Evolutionary conservation across 2,329 filamentous ascomycete species (phyloP).

Genomic region (Fusarium piperis): DNA sequence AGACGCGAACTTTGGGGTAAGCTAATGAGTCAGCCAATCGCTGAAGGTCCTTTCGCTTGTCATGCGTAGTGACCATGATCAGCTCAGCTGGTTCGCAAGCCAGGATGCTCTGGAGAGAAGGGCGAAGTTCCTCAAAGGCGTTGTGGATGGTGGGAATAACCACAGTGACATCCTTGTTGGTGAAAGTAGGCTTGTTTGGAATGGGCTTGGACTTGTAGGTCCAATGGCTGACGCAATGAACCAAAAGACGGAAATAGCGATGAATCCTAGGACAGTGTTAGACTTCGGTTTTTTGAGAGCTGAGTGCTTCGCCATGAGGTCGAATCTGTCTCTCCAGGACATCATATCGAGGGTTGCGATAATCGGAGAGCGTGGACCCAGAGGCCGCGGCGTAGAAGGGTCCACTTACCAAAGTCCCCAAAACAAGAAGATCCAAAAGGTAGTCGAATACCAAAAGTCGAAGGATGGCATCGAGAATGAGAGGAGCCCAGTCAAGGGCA

Average conservation of each 20-base stretch:
- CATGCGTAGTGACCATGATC: constrained; percentile 86
- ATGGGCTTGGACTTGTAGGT: constrained; percentile 86
- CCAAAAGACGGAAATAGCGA: constrained; percentile 85
- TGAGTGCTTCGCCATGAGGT: not conserved
- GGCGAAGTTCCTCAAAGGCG: constrained; percentile 82
- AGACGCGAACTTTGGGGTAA: constrained; percentile 73
- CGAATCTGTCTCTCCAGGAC: not conserved
- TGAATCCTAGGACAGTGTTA: constrained; percentile 70
- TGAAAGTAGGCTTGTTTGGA: constrained; percentile 81
- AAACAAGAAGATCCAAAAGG: constrained; percentile 59
- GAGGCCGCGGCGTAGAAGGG: not conserved
- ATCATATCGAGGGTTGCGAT: not conserved
- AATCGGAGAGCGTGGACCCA: not conserved
- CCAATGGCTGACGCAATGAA: constrained; percentile 89
- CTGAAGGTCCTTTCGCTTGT: constrained; percentile 76
- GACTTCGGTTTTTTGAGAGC: constrained; percentile 5
- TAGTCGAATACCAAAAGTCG: constrained; percentile 54
- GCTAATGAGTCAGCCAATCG: constrained; percentile 70
- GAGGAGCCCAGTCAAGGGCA: constrained; percentile 30
- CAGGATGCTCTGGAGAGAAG: constrained; percentile 82
- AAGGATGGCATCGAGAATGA: constrained; percentile 35
- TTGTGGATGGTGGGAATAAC: constrained; percentile 94
- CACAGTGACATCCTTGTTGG: constrained; percentile 86
- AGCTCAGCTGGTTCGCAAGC: constrained; percentile 76
- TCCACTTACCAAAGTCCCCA: constrained; percentile 58